Evolutionary conservation across 257 asterid genomes (phyloP).

Genomic region (Ajuga chamaepitys): DNA sequence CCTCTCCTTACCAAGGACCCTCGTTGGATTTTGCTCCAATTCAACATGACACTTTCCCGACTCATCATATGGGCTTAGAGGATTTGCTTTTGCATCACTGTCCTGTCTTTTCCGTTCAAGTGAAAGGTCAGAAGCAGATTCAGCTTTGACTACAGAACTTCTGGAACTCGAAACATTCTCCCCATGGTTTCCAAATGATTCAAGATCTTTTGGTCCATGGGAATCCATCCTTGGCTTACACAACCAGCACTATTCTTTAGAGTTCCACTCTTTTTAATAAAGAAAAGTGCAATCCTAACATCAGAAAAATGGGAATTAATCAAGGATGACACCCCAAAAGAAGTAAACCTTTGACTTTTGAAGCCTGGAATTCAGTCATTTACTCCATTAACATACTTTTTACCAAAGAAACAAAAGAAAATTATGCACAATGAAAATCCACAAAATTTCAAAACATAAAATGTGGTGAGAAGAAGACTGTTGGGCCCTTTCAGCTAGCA

Average conservation of each 20-base stretch:
- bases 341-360: background rate
- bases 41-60: constrained; percentile 14
- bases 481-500: background rate
- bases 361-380: background rate
- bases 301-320: constrained; percentile 9
- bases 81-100: constrained; percentile 17
- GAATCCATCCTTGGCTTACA: constrained; percentile 19
- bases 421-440: background rate
- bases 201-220: constrained; percentile 19
- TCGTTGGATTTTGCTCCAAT: background rate
- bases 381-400: background rate
- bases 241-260: constrained; percentile 13
- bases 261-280: background rate
- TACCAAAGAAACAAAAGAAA: background rate
- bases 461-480: background rate
- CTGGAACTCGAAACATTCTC: constrained; percentile 20
- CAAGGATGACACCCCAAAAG: background rate
- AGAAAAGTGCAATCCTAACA: constrained; percentile 17
- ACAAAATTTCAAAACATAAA: background rate
- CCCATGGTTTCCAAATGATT: constrained; percentile 16
- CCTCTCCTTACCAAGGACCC: constrained; percentile 2
- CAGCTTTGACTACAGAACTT: constrained; percentile 14
- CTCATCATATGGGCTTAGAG: constrained; percentile 16
- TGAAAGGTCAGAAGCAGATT: constrained; percentile 22
- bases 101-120: constrained; percentile 20